Conservation (phyloP, 441 rosid genomes). For the Arabidopsis hybrid region DNA sequence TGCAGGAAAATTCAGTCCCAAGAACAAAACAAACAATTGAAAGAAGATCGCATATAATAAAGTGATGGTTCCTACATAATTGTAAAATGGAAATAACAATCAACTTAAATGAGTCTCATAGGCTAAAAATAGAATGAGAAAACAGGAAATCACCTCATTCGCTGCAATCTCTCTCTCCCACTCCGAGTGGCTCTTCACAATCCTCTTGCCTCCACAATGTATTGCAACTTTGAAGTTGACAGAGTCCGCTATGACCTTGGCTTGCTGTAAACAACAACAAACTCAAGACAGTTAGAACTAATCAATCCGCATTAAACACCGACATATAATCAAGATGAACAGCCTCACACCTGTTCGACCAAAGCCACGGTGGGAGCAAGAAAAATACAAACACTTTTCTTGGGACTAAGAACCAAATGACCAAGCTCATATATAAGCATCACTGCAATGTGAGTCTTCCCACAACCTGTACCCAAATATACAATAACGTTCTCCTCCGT, state of each 20-base stretch:
- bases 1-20: slow-evolving; percentile 48
- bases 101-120: slow-evolving; percentile 23
- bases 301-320: slow-evolving; percentile 1
- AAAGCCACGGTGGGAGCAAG: slow-evolving; percentile 95
- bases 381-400: slow-evolving; percentile 71
- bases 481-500: slow-evolving; percentile 83
- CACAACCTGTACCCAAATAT: slow-evolving; percentile 90
- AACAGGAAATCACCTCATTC: slow-evolving; percentile 64
- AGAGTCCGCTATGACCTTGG: slow-evolving; percentile 80
- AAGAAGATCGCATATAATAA: slow-evolving; percentile 30
- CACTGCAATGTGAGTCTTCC: slow-evolving; percentile 97
- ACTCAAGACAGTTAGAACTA: slow-evolving; percentile 27
- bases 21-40: slow-evolving; percentile 11
- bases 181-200: slow-evolving; percentile 63
- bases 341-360: slow-evolving; percentile 67
- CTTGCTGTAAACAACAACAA: slow-evolving; percentile 68
- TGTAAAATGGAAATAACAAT: slow-evolving; percentile 2
- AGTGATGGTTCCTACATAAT: slow-evolving; percentile 7
- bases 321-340: background rate
- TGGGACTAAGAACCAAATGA: slow-evolving; percentile 77
- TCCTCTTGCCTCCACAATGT: slow-evolving; percentile 66
- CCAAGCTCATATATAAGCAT: slow-evolving; percentile 82
- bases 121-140: slow-evolving; percentile 5
- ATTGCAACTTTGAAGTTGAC: slow-evolving; percentile 74
- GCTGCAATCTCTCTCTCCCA: slow-evolving; percentile 83